Base-by-base conservation (phyloP, 1,284 basidiomycete species). In the Lignosus rhinocerotis region DNA sequence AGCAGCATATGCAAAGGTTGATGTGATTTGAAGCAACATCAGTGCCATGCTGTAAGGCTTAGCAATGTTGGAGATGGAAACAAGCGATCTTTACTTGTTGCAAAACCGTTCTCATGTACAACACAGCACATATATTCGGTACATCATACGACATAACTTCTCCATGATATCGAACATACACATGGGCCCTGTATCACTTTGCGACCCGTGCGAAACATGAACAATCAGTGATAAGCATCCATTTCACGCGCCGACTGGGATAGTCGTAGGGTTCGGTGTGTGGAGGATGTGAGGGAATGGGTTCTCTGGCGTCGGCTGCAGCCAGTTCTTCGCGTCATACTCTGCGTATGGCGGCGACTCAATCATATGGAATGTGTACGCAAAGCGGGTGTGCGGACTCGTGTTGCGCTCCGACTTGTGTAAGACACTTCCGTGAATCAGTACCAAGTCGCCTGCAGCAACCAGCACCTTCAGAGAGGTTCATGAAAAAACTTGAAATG, bases 341-440 rank as follows among this genome's bases (percentile, higher is more conserved):
- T 69, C 67, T 1, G 86, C 88, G 64, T 83, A 71, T 0, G 86
- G 83, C 8, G 83, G 75, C 0, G 85, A 83, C 54, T 93, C 91
- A 46, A 93, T 86, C 89, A 92, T 95, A 69, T 97, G 95, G 75
- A 97, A 97, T 1, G 94, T 96, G 71, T 96, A 97, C 38, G 94
- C 94, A 67, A 92, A 93, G 17, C 95, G 84, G 2, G 92, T 94
- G 68, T 79, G 79, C 56, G 72, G 77, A 70, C 80, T 89, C 14
- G 78, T 88, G 69, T 93, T 97, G 50, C 84, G 82, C 70, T 93
- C 91, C 0, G 92, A 94, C 73, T 91, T 93, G 77, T 98, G 95
- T 64, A 96, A 76, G 1, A 95, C 92, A 47, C 83, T 86, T 0
- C 95, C 95, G 67, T 97, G 94, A 44, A 97, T 97, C 25, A 97